These are phyloP conservation scores for Fusarium tuaranense DNA, from an alignment of 2,329 filamentous ascomycete species.

Conservation along the genomic window DNA sequence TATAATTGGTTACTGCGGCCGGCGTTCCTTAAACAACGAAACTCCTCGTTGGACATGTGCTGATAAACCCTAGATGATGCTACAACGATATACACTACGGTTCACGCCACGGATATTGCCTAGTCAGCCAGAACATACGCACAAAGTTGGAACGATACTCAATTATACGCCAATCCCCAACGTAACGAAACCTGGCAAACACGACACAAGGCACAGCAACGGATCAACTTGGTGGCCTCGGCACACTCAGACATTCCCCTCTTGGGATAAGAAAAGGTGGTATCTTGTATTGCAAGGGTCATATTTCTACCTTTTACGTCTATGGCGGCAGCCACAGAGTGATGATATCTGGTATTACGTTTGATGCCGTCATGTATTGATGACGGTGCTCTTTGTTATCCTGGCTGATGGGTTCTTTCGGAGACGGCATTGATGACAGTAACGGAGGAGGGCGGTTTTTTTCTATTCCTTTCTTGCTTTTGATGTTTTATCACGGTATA, in stretches of 20 bases:
- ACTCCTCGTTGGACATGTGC: neutral
- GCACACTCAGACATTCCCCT: no score
- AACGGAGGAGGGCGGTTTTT: neutral
- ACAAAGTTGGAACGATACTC: neutral
- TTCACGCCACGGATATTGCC: neutral
- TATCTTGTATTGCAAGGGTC: neutral
- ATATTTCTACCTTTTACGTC: neutral
- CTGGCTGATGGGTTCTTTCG: neutral
- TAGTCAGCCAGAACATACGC: neutral
- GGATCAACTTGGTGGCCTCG: neutral
- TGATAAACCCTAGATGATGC: neutral
- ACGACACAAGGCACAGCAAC: neutral
- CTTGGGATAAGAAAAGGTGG: neutral
- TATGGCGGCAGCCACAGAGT: no score
- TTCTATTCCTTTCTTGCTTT: neutral
- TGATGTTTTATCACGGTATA: neutral
- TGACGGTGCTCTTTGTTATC: neutral
- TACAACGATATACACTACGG: neutral
- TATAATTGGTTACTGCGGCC: neutral
- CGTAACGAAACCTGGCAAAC: neutral
- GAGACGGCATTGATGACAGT: neutral
- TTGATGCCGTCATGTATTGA: neutral
- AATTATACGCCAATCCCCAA: neutral
- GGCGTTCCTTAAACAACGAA: neutral
- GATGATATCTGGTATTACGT: neutral